These are phyloP conservation scores for Naematelia aurantialba DNA, from an alignment of 768 basidiomycete genomes.

Conservation along the genomic window DNA sequence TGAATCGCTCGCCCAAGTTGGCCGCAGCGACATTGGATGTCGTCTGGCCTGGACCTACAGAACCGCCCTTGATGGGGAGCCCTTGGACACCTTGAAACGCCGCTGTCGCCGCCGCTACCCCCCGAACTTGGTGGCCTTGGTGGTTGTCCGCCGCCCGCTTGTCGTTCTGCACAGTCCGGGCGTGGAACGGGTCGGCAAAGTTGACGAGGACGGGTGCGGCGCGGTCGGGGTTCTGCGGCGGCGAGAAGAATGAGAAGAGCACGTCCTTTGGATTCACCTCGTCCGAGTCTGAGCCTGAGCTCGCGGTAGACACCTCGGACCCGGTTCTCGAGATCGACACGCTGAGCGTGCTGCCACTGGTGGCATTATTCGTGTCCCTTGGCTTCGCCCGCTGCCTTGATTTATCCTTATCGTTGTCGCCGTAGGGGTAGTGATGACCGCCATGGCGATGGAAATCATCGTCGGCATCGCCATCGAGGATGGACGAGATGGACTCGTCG, in stretches of 20 bases:
- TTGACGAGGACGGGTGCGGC: constrained; percentile 12
- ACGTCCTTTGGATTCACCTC: constrained; percentile 5
- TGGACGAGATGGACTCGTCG: constrained; percentile 7
- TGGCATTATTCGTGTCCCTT: no score
- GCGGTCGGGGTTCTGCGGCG: neutral
- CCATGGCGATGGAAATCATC: constrained; percentile 6
- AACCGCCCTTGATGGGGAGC: neutral
- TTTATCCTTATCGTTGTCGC: neutral
- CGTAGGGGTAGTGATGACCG: neutral
- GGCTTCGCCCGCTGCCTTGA: no score
- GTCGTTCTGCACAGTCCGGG: neutral
- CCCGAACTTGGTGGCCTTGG: neutral
- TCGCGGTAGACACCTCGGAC: no score
- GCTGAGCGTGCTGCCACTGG: neutral
- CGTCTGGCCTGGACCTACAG: neutral
- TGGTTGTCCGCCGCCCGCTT: neutral
- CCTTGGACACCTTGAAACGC: constrained; percentile 8
- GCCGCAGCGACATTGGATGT: neutral
- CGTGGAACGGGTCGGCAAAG: constrained; percentile 12
- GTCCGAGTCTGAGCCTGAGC: neutral
- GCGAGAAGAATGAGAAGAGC: constrained; percentile 8
- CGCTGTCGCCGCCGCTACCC: constrained; percentile 1
- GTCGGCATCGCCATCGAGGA: constrained; percentile 12
- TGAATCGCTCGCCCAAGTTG: constrained; percentile 5
- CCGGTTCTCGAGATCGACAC: neutral